phyloP scores from a whole-genome alignment of 202 grass and related monocot species.

The Cymbopogon flexuosus region DNA sequence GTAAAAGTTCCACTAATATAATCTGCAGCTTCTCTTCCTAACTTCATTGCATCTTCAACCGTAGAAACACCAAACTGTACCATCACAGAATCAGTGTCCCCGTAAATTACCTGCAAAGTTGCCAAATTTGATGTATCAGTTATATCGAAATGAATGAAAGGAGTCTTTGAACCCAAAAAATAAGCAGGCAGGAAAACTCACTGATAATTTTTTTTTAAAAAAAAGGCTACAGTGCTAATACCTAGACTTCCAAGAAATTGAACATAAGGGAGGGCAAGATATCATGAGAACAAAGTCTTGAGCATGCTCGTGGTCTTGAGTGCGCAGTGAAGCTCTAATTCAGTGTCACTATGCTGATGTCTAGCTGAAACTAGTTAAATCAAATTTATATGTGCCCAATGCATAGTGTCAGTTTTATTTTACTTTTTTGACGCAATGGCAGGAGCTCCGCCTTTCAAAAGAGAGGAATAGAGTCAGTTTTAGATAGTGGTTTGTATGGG shows the following conservation, averaged over 20 bases:
- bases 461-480: not conserved
- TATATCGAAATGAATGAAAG: conserved; percentile 6
- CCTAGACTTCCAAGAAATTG: conserved; percentile 2
- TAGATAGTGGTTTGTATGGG: not conserved
- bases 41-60: conserved; percentile 81
- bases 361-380: not conserved
- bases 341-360: not conserved
- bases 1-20: conserved; percentile 79
- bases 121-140: conserved; percentile 17
- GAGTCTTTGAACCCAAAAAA: not conserved
- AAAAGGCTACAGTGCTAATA: not conserved
- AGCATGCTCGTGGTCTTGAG: not conserved
- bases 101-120: conserved; percentile 71
- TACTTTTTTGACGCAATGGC: no score
- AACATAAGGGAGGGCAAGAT: no score
- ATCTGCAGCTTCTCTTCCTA: conserved; percentile 94
- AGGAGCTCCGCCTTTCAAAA: no score
- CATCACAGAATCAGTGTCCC: conserved; percentile 99
- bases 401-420: not conserved
- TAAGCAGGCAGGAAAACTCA: not conserved
- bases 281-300: not conserved
- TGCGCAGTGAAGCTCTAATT: not conserved
- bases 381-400: not conserved
- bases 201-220: no score
- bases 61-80: conserved; percentile 90